Percentiles rank a stretch among this genome's conserved stretches.
Conservation (phyloP, 2,329 filamentous ascomycete species). For the Talaromyces rugulosus region DNA sequence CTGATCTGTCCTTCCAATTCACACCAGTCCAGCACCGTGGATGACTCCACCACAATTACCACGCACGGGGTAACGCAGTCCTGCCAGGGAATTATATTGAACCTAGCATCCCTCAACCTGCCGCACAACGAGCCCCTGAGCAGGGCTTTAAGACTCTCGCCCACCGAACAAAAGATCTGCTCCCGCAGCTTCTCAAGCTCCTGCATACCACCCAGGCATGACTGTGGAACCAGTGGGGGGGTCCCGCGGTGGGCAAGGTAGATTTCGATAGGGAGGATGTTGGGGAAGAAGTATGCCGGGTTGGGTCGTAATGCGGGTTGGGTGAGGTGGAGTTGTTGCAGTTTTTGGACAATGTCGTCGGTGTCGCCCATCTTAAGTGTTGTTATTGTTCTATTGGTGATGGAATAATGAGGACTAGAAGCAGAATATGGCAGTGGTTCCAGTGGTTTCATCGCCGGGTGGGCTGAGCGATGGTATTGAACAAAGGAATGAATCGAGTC, state of each 20-base stretch:
- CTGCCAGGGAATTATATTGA: not conserved
- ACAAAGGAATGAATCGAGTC: no score
- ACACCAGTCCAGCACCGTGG: conserved; percentile 6
- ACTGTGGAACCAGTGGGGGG: not conserved
- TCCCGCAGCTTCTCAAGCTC: not conserved
- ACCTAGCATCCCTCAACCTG: not conserved
- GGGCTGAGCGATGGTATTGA: not conserved
- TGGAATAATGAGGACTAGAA: no score
- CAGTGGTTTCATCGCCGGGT: no score
- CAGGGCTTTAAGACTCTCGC: not conserved
- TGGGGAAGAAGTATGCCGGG: not conserved
- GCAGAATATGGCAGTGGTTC: no score
- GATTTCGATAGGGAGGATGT: conserved; percentile 5
- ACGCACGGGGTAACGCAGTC: conserved; percentile 1
- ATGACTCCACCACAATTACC: not conserved
- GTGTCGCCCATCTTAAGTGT: not conserved
- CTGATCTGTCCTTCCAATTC: not conserved
- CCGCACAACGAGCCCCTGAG: not conserved
- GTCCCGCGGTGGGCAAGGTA: not conserved
- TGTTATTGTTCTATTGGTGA: no score
- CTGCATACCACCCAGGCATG: no score
- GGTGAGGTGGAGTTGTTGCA: not conserved
- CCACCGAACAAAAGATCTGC: not conserved
- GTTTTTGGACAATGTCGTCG: not conserved
- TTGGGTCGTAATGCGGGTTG: not conserved